Evolutionary conservation across 2,329 filamentous ascomycete genomes (phyloP), one percentile per base, ranked within the genome.

Genomic region (Hymenoscyphus infarciens): DNA sequence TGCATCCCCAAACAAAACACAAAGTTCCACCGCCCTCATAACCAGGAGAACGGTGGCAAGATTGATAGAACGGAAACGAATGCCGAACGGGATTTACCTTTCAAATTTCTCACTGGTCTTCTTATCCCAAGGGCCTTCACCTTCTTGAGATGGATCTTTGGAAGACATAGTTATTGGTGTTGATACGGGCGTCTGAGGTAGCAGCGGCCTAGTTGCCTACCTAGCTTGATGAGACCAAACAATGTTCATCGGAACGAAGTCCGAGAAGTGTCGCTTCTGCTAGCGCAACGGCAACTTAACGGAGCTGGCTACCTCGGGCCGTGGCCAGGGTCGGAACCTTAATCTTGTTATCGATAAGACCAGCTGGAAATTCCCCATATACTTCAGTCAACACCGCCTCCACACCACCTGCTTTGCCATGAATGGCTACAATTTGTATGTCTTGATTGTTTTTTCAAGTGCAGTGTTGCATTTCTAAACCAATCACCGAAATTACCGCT

Each of bases 51-150:
- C 19, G 42, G 42, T 22, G 25, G n/a, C 13, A 11, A 11, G 42
- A 49, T 49, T 49, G 42, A 49, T 25, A 11, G 6, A 49, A 25
- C n/a, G n/a, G 19, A 49, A 13, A 11, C 33, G 8, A 22, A 49
- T 49, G 16, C 39, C 39, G 39, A 42, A 49, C 8, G 42, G 19
- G 42, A 49, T 80, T 71, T 77, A 88, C 87, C 79, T 82, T 69
- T 87, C 78, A 71, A 91, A 91, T 70, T 86, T 88, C 63, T 79
- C 76, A 72, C 85, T 86, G 61, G 82, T 84, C 63, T 87, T 79
- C 65, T 82, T 79, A 69, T 80, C 79, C 82, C 86, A 88, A 1
- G 83, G 81, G 16, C 64, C 42, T 35, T 25, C 22, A 7, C 63
- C 62, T 39, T 69, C 65, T 29, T 52, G 15, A 15, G 65, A 49